Evolutionary conservation across 192 early-diverging fungal species (phyloP), one percentile per base, ranked within the genome.

Genomic region (Lunasporangiospora selenospora): DNA sequence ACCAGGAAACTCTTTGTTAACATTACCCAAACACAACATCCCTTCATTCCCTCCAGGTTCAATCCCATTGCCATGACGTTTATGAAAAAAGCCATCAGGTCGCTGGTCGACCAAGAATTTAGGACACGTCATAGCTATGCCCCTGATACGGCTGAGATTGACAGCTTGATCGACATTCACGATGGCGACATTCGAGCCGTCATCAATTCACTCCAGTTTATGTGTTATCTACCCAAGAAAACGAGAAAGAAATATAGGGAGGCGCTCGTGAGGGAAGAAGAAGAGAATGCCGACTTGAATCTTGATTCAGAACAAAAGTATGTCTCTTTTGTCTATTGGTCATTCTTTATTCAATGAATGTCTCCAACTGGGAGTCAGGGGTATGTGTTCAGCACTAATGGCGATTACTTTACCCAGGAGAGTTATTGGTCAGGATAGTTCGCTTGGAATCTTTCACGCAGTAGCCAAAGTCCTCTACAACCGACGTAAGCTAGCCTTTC

Each of bases 21-120:
- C n/a, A n/a, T n/a, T n/a, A n/a, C n/a, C n/a, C n/a, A n/a, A n/a
- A n/a, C n/a, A n/a, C 31, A 36, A 40, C 41, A 34, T 37, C 38
- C 21, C 33, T 57, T 15, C 37, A 21, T 32, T 21, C 46, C 58
- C 26, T 70, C 63, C 31, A 79, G 77, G 33, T 89, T 89, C 49
- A 85, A 85, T 13, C 83, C 87, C 0, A 81, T 88, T 29, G 88
- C 88, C n/a, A 76, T 77, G 8, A 88, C 87, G 5, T 78, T 88
- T 36, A 77, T 87, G 39, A 77, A 75, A 21, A 87, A 87, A 70
- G 87, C 80, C 0, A 76, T 89, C 18, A 75, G 66, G 39, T 75
- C 70, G 10, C 62, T 88, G 9, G 57, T 84, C 15, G 63, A 40
- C 10, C 30, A 43, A 30, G 75, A 76, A 16, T 81, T 66, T 29